Conservation (phyloP, 2,329 filamentous ascomycete genomes). For the Huntiella moniliformis region DNA sequence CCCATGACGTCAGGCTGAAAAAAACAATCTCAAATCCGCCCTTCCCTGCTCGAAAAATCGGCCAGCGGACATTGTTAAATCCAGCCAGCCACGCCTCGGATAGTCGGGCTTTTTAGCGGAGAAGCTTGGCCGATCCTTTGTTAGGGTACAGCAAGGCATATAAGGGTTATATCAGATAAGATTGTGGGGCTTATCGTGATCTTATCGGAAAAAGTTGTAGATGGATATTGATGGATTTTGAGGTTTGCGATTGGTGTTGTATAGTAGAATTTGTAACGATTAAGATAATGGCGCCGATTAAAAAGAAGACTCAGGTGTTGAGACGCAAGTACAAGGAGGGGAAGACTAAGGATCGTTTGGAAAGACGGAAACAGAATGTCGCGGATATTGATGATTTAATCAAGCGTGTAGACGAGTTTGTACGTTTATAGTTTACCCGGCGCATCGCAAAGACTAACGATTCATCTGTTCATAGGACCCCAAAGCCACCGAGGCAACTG, state of each 20-base stretch:
- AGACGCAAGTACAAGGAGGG: conserved; percentile 12
- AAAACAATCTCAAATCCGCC: too few species aligned
- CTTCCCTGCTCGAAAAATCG: too few species aligned
- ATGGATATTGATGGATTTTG: neutral
- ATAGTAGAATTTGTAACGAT: neutral
- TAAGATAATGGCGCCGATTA: conserved; percentile 6
- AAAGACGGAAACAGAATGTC: conserved; percentile 22
- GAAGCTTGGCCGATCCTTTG: too few species aligned
- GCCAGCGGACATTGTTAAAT: neutral
- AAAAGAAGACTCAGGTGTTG: conserved; percentile 5
- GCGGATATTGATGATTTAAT: conserved; percentile 23
- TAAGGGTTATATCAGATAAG: conserved; percentile 2
- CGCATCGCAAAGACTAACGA: neutral
- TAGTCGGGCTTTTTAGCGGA: too few species aligned
- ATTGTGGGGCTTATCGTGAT: conserved; percentile 10
- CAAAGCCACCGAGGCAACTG: conserved; percentile 38
- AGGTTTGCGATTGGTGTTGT: neutral
- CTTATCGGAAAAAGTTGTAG: conserved; percentile 9
- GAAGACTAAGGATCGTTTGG: conserved; percentile 12
- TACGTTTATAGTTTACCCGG: conserved; percentile 14
- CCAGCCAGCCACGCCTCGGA: neutral
- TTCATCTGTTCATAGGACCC: conserved; percentile 29
- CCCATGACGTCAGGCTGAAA: too few species aligned
- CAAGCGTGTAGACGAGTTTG: conserved; percentile 23
- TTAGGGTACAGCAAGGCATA: too few species aligned